Conservation (phyloP, 805 yeast genomes). For the Zygoascus biomembranicola region DNA sequence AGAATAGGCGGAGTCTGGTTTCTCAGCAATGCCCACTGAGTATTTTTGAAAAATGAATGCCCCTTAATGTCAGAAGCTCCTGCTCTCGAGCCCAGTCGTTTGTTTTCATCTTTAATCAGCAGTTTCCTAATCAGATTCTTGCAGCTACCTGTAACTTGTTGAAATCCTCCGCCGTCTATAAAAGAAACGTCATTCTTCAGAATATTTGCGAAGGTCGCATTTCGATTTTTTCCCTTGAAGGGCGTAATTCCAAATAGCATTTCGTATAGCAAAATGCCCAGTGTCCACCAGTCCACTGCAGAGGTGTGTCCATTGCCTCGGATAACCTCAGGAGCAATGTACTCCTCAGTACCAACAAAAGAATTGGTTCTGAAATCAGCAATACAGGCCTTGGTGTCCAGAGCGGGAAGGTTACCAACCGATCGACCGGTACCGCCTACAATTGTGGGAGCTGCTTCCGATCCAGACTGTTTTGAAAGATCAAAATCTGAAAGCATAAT, state of each 20-base stretch:
- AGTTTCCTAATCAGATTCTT: slow-evolving; percentile 72
- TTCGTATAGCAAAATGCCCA: slow-evolving; percentile 87
- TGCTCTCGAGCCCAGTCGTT: slow-evolving; percentile 80
- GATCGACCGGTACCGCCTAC: slow-evolving; percentile 29
- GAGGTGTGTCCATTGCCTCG: slow-evolving; percentile 95
- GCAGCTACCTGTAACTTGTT: slow-evolving; percentile 63
- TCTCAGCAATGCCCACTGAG: slow-evolving; percentile 92
- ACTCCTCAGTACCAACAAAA: slow-evolving; percentile 98
- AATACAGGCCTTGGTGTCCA: slow-evolving; percentile 91
- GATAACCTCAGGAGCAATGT: slow-evolving; percentile 97
- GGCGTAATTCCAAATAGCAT: slow-evolving; percentile 97
- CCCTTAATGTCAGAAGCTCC: slow-evolving; percentile 94
- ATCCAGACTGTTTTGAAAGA: slow-evolving; percentile 78
- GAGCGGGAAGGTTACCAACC: slow-evolving; percentile 42
- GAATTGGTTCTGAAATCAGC: slow-evolving; percentile 96
- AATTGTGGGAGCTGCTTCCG: slow-evolving; percentile 68
- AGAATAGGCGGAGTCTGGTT: slow-evolving; percentile 94
- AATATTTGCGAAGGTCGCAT: slow-evolving; percentile 82
- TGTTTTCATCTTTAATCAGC: slow-evolving; percentile 79
- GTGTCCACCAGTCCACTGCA: slow-evolving; percentile 99
- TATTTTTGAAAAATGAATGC: slow-evolving; percentile 83
- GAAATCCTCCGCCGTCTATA: slow-evolving; percentile 46
- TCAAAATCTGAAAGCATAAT: slow-evolving; percentile 97
- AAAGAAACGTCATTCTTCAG: slow-evolving; percentile 77
- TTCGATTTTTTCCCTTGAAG: slow-evolving; percentile 84